Evolutionary conservation across 768 basidiomycete species (phyloP).

Genomic region (Candolleomyces eurysporus): DNA sequence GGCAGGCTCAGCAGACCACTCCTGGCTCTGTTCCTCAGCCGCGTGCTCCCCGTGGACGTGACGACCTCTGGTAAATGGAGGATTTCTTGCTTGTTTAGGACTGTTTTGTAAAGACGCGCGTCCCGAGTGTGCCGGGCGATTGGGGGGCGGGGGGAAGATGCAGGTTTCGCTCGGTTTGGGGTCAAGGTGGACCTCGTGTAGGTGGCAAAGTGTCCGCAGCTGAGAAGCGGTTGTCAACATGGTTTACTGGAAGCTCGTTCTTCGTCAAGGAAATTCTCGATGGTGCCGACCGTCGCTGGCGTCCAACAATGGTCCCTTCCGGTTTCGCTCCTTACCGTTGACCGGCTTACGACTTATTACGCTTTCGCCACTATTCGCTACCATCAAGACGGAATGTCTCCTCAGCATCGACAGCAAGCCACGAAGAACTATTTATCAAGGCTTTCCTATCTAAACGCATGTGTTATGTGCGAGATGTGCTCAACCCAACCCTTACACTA

Average conservation of each 20-base stretch:
- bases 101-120: constrained; percentile 34
- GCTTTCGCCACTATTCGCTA: not conserved
- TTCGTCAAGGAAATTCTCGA: constrained; percentile 3
- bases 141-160: constrained; percentile 48
- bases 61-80: constrained; percentile 56
- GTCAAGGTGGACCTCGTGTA: constrained; percentile 15
- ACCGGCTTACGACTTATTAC: not conserved
- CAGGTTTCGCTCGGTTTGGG: constrained; percentile 38
- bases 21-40: constrained; percentile 50
- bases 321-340: not conserved
- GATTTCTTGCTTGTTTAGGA: constrained; percentile 12
- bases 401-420: constrained; percentile 3
- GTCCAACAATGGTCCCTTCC: not conserved
- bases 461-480: constrained; percentile 1
- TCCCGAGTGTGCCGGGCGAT: constrained; percentile 47
- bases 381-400: constrained; percentile 3
- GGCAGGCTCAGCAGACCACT: constrained; percentile 68
- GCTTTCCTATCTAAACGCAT: constrained; percentile 2
- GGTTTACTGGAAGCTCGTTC: constrained; percentile 14
- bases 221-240: constrained; percentile 6
- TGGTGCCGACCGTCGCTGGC: not conserved
- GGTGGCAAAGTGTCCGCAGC: constrained; percentile 6
- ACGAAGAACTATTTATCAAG: constrained; percentile 5
- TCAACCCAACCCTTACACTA: not conserved
- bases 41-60: constrained; percentile 43